Evolutionary conservation across 2,329 filamentous ascomycete species (phyloP), one percentile per base, ranked within the genome.

Genomic region (Penicillium sp.): DNA sequence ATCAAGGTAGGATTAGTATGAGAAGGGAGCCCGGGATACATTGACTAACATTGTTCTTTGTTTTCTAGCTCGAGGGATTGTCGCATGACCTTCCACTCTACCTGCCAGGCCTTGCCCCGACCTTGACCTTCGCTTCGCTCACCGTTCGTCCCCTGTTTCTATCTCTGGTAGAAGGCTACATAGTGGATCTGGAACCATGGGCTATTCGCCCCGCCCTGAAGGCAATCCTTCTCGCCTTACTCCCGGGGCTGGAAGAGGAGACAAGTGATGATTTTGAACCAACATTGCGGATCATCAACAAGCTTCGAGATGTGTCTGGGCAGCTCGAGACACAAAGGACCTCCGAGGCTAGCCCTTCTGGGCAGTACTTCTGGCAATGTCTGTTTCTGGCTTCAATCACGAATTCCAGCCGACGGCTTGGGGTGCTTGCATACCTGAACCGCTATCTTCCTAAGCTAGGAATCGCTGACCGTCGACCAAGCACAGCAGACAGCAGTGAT

Each of bases 291-390:
- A 86, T 96, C 10, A 74, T 98, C 49, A 89, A 95, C 67, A 87
- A 85, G 58, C 87, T 98, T 73, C 92, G 93, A 70, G 77, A 83
- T 59, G 84, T 86, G 8, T 68, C 73, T 20, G 69, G 68, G 15
- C 66, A 50, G 85, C 92, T 68, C 82, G 88, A 58, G 79, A 87
- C 31, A 67, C 72, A 73, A 39, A 67, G 83, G 61, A 78, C 84
- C 76, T 55, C 82, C 81, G 64, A 85, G 77, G 35, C 76, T 74
- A 57, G 82, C 76, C 83, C 83, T 8, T 87, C 88, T 10, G 91
- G 93, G 65, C 90, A 91, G 64, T 97, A 95, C 75, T 99, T 98
- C 75, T 99, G 95, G 95, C 95, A 99, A 78, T 97, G 92, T 74
- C 90, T 99, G 72, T 98, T 99, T 70, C 81, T 99, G 17, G 92